phyloP scores from a whole-genome alignment of 2,329 filamentous ascomycete species.

The Lojkania enalia region DNA sequence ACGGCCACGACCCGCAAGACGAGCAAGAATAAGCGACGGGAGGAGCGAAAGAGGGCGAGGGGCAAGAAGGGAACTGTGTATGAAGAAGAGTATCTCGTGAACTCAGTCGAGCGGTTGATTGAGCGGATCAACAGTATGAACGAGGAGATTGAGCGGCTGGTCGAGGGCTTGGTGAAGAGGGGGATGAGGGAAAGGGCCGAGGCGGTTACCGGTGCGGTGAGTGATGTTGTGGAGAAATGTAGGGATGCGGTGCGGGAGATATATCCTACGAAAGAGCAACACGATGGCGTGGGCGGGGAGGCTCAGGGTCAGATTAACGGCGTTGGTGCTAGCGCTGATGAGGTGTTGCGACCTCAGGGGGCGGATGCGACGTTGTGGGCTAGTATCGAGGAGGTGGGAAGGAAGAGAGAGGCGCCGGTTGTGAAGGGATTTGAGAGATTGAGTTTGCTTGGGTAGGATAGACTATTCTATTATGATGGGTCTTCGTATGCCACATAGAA shows the following conservation, averaged over 20 bases:
- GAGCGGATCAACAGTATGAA: constrained; percentile 76
- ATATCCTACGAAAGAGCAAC: constrained; percentile 19
- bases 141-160: constrained; percentile 72
- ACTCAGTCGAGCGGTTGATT: constrained; percentile 79
- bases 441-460: constrained; percentile 29
- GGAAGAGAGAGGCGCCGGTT: constrained; percentile 53
- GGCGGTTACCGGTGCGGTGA: constrained; percentile 73
- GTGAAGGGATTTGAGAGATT: constrained; percentile 57
- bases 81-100: constrained; percentile 95
- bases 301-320: constrained; percentile 26
- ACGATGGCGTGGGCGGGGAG: constrained; percentile 14
- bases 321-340: constrained; percentile 21
- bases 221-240: constrained; percentile 74
- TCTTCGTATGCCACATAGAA: too few species aligned
- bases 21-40: constrained; percentile 81
- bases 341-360: constrained; percentile 41
- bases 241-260: constrained; percentile 64
- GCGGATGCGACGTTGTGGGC: constrained; percentile 53
- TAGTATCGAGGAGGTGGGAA: constrained; percentile 44
- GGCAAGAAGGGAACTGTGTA: constrained; percentile 98
- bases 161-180: constrained; percentile 76
- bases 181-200: constrained; percentile 86
- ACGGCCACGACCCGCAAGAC: constrained; percentile 78
- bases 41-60: constrained; percentile 91
- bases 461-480: not conserved